Percentiles rank a stretch among this genome's conserved stretches.
These are phyloP conservation scores for Discostella stelligera DNA, from an alignment of 352 stramenopile genomes.

Conservation along the genomic window DNA sequence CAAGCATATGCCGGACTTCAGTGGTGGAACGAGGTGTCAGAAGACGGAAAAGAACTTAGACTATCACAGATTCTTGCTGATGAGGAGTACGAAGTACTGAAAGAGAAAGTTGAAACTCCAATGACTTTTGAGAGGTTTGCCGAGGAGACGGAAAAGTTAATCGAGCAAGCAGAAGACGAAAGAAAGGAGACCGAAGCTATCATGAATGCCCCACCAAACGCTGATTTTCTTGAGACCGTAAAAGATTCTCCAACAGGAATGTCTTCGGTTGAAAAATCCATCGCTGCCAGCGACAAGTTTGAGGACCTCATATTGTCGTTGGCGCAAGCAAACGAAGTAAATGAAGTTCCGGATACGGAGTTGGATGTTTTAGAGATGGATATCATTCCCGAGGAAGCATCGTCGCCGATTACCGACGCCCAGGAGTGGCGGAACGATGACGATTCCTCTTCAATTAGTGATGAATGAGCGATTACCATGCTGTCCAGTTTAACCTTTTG, in stretches of 20 bases:
- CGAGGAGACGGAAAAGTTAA: slow-evolving; percentile 65
- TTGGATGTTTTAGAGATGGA: slow-evolving; percentile 27
- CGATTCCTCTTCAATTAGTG: background rate
- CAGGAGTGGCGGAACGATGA: background rate
- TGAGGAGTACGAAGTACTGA: slow-evolving; percentile 58
- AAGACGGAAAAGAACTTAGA: slow-evolving; percentile 47
- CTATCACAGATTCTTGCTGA: slow-evolving; percentile 67
- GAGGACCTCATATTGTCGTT: slow-evolving; percentile 42
- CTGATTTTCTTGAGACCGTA: slow-evolving; percentile 47
- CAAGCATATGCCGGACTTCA: slow-evolving; percentile 30
- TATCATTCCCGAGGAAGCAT: slow-evolving; percentile 14
- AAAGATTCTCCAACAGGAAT: slow-evolving; percentile 26
- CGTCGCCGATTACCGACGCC: background rate
- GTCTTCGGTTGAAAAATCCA: slow-evolving; percentile 17
- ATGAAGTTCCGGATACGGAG: slow-evolving; percentile 24
- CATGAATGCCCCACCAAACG: slow-evolving; percentile 68
- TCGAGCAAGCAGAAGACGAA: slow-evolving; percentile 70
- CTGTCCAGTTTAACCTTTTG: too few species aligned
- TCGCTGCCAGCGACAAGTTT: slow-evolving; percentile 43
- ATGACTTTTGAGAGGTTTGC: slow-evolving; percentile 72
- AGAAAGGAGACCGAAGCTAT: slow-evolving; percentile 82
- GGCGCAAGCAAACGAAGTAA: slow-evolving; percentile 6
- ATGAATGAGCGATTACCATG: background rate
- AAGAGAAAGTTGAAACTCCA: slow-evolving; percentile 25
- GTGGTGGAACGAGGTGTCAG: slow-evolving; percentile 53